phyloP scores from a whole-genome alignment of 768 basidiomycete genomes.

The Calocybe gangraenosa region DNA sequence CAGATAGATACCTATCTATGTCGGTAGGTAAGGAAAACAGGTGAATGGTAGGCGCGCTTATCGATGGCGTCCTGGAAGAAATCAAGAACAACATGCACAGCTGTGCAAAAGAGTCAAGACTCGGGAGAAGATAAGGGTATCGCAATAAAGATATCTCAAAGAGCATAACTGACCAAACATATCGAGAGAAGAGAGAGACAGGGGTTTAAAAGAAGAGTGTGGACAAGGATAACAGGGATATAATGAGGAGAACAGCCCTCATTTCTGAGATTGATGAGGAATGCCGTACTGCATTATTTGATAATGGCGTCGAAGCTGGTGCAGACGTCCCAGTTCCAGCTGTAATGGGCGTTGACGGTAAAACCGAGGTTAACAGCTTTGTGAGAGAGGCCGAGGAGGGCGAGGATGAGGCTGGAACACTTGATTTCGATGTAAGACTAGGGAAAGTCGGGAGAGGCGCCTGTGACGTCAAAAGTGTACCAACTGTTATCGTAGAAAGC shows the following conservation, averaged over 20 bases:
- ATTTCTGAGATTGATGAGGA: neutral
- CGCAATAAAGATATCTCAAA: slow-evolving; percentile 23
- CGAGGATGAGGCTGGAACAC: slow-evolving; percentile 12
- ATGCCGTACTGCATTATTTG: slow-evolving; percentile 6
- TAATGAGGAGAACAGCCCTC: neutral
- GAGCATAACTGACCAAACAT: neutral
- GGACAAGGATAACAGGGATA: slow-evolving; percentile 2
- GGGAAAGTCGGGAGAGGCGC: slow-evolving; percentile 13
- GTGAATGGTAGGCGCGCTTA: no score
- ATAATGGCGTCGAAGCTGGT: slow-evolving; percentile 5
- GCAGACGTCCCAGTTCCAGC: slow-evolving; percentile 4
- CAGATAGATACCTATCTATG: no score
- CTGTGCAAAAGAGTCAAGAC: no score
- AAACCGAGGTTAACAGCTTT: slow-evolving; percentile 15
- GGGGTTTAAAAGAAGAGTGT: slow-evolving; percentile 9
- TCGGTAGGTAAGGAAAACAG: neutral
- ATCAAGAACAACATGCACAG: no score
- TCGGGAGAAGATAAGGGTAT: slow-evolving; percentile 17
- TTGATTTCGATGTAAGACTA: neutral
- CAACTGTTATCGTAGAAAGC: slow-evolving; percentile 38
- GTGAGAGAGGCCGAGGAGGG: slow-evolving; percentile 14
- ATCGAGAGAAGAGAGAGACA: neutral
- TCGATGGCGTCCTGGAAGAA: no score
- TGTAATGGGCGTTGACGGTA: slow-evolving; percentile 2
- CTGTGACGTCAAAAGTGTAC: slow-evolving; percentile 23